Percentiles rank a stretch among this genome's conserved stretches.
Evolutionary conservation across 768 basidiomycete species (phyloP).

Genomic region (Lactarius sp.): DNA sequence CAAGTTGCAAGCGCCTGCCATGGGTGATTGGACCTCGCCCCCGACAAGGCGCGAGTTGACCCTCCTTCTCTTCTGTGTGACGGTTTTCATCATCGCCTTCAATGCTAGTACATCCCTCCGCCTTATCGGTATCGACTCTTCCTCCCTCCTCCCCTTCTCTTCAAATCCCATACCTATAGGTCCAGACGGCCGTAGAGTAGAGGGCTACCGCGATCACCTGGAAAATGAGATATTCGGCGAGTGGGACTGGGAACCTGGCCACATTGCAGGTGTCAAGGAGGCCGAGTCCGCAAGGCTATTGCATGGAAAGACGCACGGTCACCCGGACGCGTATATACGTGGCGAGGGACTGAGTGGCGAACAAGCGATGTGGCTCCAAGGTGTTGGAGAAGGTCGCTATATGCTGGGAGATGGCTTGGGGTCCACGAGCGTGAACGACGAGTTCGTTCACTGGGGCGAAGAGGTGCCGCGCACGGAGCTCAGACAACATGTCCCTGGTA

Average conservation of each 20-base stretch:
- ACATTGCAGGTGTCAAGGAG: slow-evolving; percentile 52
- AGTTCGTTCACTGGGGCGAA: slow-evolving; percentile 51
- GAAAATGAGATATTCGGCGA: slow-evolving; percentile 64
- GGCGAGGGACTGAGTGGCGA: slow-evolving; percentile 33
- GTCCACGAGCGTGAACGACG: slow-evolving; percentile 43
- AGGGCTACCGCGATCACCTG: slow-evolving; percentile 50
- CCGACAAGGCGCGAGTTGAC: slow-evolving; percentile 71
- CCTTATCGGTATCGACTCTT: slow-evolving; percentile 35
- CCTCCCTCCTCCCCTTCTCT: slow-evolving; percentile 3
- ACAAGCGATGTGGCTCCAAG: slow-evolving; percentile 23
- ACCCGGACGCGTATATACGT: slow-evolving; percentile 38
- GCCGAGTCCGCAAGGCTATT: slow-evolving; percentile 45
- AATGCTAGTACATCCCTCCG: slow-evolving; percentile 65
- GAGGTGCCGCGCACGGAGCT: slow-evolving; percentile 53
- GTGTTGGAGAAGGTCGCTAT: slow-evolving; percentile 27
- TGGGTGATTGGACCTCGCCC: slow-evolving; percentile 49
- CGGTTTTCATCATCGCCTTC: slow-evolving; percentile 65
- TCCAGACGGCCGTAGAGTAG: slow-evolving; percentile 46
- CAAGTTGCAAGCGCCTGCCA: not conserved
- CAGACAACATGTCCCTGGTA: slow-evolving; percentile 63
- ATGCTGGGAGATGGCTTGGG: slow-evolving; percentile 28
- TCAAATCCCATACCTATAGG: slow-evolving; percentile 31
- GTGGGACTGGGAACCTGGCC: slow-evolving; percentile 60
- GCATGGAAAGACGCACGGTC: slow-evolving; percentile 28
- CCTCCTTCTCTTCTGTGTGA: slow-evolving; percentile 60